Evolutionary conservation across 768 basidiomycete genomes (phyloP).

Genomic region (Melanogaster broomeanus): DNA sequence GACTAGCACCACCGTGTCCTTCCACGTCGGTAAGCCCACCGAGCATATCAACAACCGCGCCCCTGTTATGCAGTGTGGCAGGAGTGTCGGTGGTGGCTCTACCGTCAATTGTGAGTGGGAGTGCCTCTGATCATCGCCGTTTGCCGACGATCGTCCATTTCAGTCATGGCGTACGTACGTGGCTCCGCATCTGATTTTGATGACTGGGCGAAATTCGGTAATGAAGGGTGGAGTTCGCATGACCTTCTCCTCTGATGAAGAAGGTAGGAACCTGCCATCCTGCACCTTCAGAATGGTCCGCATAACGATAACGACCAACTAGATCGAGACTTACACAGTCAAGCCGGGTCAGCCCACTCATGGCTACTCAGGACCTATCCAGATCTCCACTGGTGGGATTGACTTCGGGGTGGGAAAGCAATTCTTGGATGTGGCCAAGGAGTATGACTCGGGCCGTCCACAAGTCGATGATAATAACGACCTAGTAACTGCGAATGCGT

Average conservation of each 20-base stretch:
- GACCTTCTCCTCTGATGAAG: constrained; percentile 58
- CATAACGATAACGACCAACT: constrained; percentile 47
- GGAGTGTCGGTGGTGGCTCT: constrained; percentile 64
- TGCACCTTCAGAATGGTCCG: constrained; percentile 28
- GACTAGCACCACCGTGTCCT: constrained; percentile 43
- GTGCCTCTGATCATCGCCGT: not conserved
- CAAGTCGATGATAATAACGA: constrained; percentile 49
- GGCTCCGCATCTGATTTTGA: constrained; percentile 66
- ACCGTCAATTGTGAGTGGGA: constrained; percentile 53
- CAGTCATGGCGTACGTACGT: constrained; percentile 55
- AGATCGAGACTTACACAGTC: constrained; percentile 40
- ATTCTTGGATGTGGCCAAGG: constrained; percentile 45
- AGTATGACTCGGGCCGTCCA: constrained; percentile 50
- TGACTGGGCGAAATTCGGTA: constrained; percentile 53
- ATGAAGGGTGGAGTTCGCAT: constrained; percentile 62
- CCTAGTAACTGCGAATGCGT: constrained; percentile 34
- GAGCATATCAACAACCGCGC: constrained; percentile 47
- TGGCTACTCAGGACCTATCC: constrained; percentile 36
- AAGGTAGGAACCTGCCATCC: constrained; percentile 41
- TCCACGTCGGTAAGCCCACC: constrained; percentile 41
- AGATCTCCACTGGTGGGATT: constrained; percentile 17
- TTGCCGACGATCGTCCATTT: not conserved
- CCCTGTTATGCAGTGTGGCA: constrained; percentile 44
- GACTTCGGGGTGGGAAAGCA: constrained; percentile 33
- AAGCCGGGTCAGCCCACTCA: constrained; percentile 29